Conservation (phyloP, 768 basidiomycete genomes). For the Rhizopogon vesiculosus region DNA sequence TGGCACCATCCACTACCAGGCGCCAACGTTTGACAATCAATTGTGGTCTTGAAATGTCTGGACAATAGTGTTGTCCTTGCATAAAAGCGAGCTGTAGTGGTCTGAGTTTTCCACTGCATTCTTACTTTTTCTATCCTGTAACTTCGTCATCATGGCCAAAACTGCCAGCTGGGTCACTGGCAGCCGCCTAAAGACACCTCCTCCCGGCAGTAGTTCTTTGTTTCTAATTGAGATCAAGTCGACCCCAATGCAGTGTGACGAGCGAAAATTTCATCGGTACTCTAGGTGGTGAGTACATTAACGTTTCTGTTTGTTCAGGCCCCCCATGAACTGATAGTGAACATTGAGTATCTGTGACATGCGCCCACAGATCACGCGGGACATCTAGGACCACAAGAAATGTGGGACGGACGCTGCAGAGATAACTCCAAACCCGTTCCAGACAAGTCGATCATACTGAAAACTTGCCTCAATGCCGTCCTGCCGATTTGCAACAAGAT, state of each 20-base stretch:
- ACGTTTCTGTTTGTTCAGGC: not conserved
- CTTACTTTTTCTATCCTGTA: no score
- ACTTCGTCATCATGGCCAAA: not conserved
- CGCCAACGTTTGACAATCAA: not conserved
- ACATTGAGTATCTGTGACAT: not conserved
- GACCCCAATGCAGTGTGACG: not conserved
- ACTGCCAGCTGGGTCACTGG: not conserved
- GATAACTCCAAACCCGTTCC: not conserved
- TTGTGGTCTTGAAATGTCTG: not conserved
- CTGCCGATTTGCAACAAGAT: not conserved
- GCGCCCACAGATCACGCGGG: not conserved
- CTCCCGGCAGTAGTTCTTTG: not conserved
- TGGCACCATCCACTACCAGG: no score
- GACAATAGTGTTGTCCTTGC: not conserved
- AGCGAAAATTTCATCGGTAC: not conserved
- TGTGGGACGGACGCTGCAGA: not conserved
- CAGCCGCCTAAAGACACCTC: not conserved
- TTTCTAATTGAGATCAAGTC: not conserved
- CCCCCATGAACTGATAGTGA: not conserved
- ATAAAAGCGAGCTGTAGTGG: not conserved
- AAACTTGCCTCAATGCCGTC: not conserved
- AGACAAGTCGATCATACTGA: not conserved
- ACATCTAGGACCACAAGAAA: not conserved
- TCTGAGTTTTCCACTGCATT: conserved; percentile 10
- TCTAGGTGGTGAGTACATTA: not conserved